Evolutionary conservation across 768 basidiomycete species (phyloP).

Genomic region (Boletus pseudopeckii): DNA sequence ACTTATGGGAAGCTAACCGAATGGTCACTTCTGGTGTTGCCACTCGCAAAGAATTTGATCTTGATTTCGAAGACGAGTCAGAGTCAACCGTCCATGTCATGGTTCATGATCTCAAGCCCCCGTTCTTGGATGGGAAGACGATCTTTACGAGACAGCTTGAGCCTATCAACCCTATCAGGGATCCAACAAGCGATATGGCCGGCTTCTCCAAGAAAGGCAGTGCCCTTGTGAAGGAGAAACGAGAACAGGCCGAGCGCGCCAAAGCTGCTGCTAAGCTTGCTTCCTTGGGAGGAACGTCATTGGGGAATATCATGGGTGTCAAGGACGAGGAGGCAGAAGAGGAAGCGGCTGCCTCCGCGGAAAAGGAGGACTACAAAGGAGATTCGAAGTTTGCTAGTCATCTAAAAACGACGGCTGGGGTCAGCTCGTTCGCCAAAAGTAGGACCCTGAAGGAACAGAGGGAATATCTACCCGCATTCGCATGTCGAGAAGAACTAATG

Average conservation of each 20-base stretch:
- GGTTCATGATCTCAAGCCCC: slow-evolving; percentile 95
- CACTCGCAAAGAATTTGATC: slow-evolving; percentile 79
- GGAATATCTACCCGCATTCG: slow-evolving; percentile 97
- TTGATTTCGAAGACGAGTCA: slow-evolving; percentile 95
- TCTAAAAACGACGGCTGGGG: slow-evolving; percentile 74
- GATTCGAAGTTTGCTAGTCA: slow-evolving; percentile 98
- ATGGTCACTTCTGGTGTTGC: slow-evolving; percentile 96
- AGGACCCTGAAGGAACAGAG: slow-evolving; percentile 91
- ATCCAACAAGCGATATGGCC: slow-evolving; percentile 92
- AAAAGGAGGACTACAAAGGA: slow-evolving; percentile 76
- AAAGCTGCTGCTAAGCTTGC: slow-evolving; percentile 97
- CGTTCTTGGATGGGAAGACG: slow-evolving; percentile 94
- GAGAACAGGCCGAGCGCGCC: slow-evolving; percentile 93
- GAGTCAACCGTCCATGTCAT: slow-evolving; percentile 97
- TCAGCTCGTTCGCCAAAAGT: slow-evolving; percentile 75
- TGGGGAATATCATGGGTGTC: slow-evolving; percentile 99
- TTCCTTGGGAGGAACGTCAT: slow-evolving; percentile 81
- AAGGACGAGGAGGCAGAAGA: slow-evolving; percentile 88
- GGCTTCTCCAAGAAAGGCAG: slow-evolving; percentile 97
- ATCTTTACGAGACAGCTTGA: slow-evolving; percentile 97
- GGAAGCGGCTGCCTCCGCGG: slow-evolving; percentile 45
- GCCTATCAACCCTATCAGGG: slow-evolving; percentile 94
- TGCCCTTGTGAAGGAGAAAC: slow-evolving; percentile 87
- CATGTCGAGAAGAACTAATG: slow-evolving; percentile 91
- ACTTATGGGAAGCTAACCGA: slow-evolving; percentile 97